Base-by-base conservation (phyloP, 2,329 filamentous ascomycete genomes). In the Zarea fungicola region DNA sequence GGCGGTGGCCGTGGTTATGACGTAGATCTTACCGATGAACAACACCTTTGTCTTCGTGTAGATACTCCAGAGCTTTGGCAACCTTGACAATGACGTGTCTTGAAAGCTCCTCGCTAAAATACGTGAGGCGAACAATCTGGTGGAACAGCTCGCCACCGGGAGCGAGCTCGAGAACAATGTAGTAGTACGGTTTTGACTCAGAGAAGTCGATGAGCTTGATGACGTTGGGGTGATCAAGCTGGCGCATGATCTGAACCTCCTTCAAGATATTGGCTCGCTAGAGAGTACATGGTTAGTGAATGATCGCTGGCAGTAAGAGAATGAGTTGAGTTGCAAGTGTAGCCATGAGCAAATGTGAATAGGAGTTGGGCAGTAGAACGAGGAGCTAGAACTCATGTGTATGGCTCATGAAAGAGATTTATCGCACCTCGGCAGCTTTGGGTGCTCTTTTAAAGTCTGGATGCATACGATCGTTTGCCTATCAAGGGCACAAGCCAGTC, bases 181-280 rank as follows among this genome's bases (percentile, higher is more conserved):
- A 99, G 70, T 97, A 97, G 66, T 96, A 96, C 66, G 97, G 90
- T 51, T 81, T 80, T 1, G 91, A 95, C 68, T 99, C 93, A 55
- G 87, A 87, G 64, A 97, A 97, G 61, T 96, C 89, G 60, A 97
- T 78, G 50, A 99, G 81, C 64, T 89, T 92, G 67, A 96, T 83
- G 53, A 99, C 93, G 65, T 97, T 97, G 54, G 92, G 91, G 59
- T 99, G 93, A 56, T 97, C 90, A 41, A 99, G 77, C 62, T 95
- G 87, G 55, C 91, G 89, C 92, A 99, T 99, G 59, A 99, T 99
- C 62, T 96, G 89, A 13, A 99, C 93, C 69, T 99, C 93, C 71
- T 99, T 99, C 53, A 99, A 74, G 56, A 99, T 97, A 62, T 97
- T 99, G 55, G 92, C 89, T 71, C 93, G 81, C 93, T 99, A 67